phyloP scores from a whole-genome alignment of 495 filamentous ascomycete genomes.

The Penicillium fimorum region DNA sequence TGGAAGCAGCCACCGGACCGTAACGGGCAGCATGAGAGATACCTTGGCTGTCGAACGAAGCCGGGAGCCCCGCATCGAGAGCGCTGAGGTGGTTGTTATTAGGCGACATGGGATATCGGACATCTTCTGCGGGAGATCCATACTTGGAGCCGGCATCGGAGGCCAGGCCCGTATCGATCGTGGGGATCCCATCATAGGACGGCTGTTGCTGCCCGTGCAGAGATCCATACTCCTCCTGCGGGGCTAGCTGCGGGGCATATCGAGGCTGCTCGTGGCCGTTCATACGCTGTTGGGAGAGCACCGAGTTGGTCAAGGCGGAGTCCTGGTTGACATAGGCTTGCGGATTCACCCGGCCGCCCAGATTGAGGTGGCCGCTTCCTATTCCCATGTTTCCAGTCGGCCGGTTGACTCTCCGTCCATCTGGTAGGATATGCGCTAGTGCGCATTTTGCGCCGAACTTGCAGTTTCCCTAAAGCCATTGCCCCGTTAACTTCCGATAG shows the following conservation, averaged over 20 bases:
- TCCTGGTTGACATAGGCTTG: constrained; percentile 62
- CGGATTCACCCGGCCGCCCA: constrained; percentile 72
- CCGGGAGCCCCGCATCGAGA: constrained; percentile 91
- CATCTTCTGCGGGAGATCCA: constrained; percentile 82
- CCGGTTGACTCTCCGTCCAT: constrained; percentile 85
- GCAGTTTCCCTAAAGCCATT: constrained; percentile 77
- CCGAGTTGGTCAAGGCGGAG: constrained; percentile 78
- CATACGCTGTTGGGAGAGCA: constrained; percentile 68
- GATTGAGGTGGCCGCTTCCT: constrained; percentile 57
- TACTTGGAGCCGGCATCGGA: constrained; percentile 77
- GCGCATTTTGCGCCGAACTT: constrained; percentile 98
- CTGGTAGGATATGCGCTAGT: constrained; percentile 89
- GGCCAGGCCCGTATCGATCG: constrained; percentile 76
- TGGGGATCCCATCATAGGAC: constrained; percentile 59
- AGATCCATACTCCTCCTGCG: constrained; percentile 46
- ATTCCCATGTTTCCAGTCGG: constrained; percentile 45
- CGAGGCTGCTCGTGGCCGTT: constrained; percentile 44
- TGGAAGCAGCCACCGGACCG: constrained; percentile 87
- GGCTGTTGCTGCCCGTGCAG: constrained; percentile 42
- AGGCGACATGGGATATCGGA: constrained; percentile 72
- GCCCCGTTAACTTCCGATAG: constrained; percentile 8
- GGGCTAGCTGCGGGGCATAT: constrained; percentile 38
- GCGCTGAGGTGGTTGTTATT: constrained; percentile 63
- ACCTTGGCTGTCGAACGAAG: constrained; percentile 95
- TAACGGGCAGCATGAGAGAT: constrained; percentile 87